Base-by-base conservation (phyloP, 1,139 yeast genomes). In the Protomyces lactucae-debilis region DNA sequence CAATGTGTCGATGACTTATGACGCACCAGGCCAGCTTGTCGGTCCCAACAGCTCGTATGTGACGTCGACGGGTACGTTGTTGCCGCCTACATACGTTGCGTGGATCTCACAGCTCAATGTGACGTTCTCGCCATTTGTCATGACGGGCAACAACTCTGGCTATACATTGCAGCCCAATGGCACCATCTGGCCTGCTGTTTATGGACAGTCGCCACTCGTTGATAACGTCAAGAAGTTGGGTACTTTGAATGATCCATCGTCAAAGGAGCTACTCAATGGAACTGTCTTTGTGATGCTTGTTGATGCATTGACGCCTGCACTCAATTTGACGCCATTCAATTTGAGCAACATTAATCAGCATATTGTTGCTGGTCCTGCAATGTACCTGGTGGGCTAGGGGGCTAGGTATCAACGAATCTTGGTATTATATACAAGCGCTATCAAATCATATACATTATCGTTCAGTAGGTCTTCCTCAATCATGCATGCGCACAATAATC, bases 1-100 rank as follows among this genome's bases (percentile, higher is more conserved):
- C 25, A 57, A 39, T 21, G 60, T 66, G n/a, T 28, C 87, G 78
- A 82, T 88, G 75, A 85, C 90, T 39, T 88, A 87, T 93, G 95
- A 88, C 78, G 86, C 92, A 65, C 88, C 88, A 77, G 95, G 95
- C 80, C 87, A 87, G 78, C 85, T 91, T 35, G 95, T 87, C 71
- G 85, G 95, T 69, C 84, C 93, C 79, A 92, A 86, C 72, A 85
- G 86, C 73, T 82, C 81, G 53, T 87, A 85, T 79, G 84, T 92
- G 72, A 83, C 68, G 32, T 54, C 60, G 10, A 28, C 55, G 8
- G 36, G 65, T 36, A 40, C 65, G 21, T 60, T 66, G 14, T 60
- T 60, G 21, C 36, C 55, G 23, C 68, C 68, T 21, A 52, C 53
- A n/a, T 66, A 45, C 52, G 67, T 67, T 43, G 68, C 68, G 23